Evolutionary conservation across 1,139 yeast genomes (phyloP).

Genomic region (Geotrichum histeridarum): DNA sequence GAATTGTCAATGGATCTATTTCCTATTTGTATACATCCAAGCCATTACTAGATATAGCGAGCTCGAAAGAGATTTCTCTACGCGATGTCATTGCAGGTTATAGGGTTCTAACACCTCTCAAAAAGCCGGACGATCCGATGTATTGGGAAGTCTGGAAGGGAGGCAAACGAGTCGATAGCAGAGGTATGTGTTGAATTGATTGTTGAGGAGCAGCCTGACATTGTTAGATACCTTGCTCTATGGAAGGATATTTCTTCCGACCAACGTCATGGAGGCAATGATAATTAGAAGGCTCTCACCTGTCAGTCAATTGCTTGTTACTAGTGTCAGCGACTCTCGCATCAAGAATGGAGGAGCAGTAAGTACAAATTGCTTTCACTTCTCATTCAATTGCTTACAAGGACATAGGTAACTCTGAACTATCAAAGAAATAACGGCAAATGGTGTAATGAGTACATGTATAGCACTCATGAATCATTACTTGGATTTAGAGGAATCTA

Average conservation of each 20-base stretch:
- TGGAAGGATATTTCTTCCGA: slow-evolving; percentile 87
- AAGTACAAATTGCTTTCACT: slow-evolving; percentile 21
- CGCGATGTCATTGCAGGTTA: slow-evolving; percentile 81
- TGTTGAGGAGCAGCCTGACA: not conserved
- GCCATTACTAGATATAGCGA: slow-evolving; percentile 48
- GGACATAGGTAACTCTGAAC: slow-evolving; percentile 51
- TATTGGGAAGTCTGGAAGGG: slow-evolving; percentile 34
- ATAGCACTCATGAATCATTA: slow-evolving; percentile 85
- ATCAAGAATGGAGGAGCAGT: slow-evolving; percentile 49
- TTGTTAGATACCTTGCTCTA: slow-evolving; percentile 46
- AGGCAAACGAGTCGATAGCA: slow-evolving; percentile 35
- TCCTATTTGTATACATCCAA: slow-evolving; percentile 73
- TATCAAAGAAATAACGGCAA: slow-evolving; percentile 64
- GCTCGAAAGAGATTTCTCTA: slow-evolving; percentile 53
- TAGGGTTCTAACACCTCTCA: slow-evolving; percentile 51
- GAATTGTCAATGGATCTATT: slow-evolving; percentile 71
- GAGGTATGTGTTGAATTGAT: slow-evolving; percentile 14
- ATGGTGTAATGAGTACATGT: slow-evolving; percentile 69
- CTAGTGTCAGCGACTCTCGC: slow-evolving; percentile 69
- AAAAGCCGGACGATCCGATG: slow-evolving; percentile 24
- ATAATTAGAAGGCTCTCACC: slow-evolving; percentile 58
- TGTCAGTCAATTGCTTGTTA: slow-evolving; percentile 60
- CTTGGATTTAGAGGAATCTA: slow-evolving; percentile 77
- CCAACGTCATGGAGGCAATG: slow-evolving; percentile 86
- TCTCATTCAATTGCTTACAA: slow-evolving; percentile 21